Evolutionary conservation across 768 basidiomycete species (phyloP).

Genomic region (Scleroderma citrinum): DNA sequence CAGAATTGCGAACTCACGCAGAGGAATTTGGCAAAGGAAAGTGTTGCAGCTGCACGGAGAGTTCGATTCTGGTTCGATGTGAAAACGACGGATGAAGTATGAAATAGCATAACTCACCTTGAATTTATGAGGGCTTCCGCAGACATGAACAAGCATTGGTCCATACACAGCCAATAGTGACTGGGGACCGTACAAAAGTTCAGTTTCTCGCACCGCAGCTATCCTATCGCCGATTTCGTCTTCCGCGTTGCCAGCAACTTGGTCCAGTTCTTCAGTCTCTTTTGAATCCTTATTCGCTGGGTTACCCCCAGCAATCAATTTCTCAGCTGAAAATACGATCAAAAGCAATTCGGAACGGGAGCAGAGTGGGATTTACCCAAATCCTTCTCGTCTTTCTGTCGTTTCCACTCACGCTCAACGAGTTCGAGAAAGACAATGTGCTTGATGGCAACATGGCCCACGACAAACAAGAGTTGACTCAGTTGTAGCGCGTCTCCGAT

Average conservation of each 20-base stretch:
- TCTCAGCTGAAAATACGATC: constrained; percentile 44
- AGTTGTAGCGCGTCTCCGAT: constrained; percentile 81
- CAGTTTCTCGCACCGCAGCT: constrained; percentile 74
- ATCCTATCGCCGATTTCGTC: constrained; percentile 97
- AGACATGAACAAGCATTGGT: constrained; percentile 85
- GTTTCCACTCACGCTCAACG: constrained; percentile 93
- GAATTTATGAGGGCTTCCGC: constrained; percentile 85
- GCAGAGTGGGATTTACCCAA: constrained; percentile 45
- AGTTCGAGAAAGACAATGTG: constrained; percentile 95
- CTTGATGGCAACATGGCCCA: constrained; percentile 96
- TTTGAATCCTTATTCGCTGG: constrained; percentile 41
- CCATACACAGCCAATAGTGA: constrained; percentile 84
- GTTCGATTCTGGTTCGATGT: constrained; percentile 61
- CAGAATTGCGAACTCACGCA: constrained; percentile 94
- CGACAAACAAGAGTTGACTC: constrained; percentile 90
- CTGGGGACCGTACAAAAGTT: constrained; percentile 77
- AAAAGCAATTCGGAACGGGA: not conserved
- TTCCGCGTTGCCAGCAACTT: constrained; percentile 95
- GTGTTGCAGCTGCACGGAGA: constrained; percentile 78
- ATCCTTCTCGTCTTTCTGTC: constrained; percentile 87
- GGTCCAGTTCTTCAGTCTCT: constrained; percentile 84
- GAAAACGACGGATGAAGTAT: constrained; percentile 1
- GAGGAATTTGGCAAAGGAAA: constrained; percentile 93
- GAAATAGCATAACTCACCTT: constrained; percentile 47
- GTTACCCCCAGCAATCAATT: constrained; percentile 39